Evolutionary conservation across 768 basidiomycete genomes (phyloP), one percentile per base, ranked within the genome.

Genomic region (Grammothele lineata): DNA sequence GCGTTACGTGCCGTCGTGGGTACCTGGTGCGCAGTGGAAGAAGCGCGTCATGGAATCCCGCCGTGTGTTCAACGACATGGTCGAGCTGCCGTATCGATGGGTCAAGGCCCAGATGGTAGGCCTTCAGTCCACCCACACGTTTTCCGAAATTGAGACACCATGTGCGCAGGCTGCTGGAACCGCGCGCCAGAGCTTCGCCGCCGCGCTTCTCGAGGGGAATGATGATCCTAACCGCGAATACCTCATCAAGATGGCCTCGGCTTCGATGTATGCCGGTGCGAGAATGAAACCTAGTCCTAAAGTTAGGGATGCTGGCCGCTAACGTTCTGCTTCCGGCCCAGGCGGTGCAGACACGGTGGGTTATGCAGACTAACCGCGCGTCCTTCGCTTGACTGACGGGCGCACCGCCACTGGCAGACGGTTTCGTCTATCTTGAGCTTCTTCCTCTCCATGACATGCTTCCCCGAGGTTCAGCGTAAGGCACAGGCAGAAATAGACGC

Each of bases 11-110:
- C 72, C 72, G 4, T 37, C 62, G 3, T 74, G 72, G 72, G 48
- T 70, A 27, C 72, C 73, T 0, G 71, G 73, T 8, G 63, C 65
- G 8, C 60, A 60, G 0, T 70, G 70, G 39, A 63, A 68, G 48
- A 54, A 56, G 35, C 54, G 43, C 6, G 72, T 68, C 45, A 17
- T 56, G 52, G 61, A 45, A 47, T 47, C 62, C 63, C 43, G 51
- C 48, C 11, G 45, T 21, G 45, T 41, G 5, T 25, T 58, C 7
- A 37, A 46, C 5, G 27, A 35, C 7, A 62, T 62, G 57, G 37
- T 30, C 9, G 34, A 59, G 8, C 22, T 48, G 0, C 71, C 72
- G 5, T 69, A 66, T 37, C 53, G 48, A 0, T 63, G 55, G 42
- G 64, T 65, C 6, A 59, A 70, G 50, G 38, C 58, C 38, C 57